These are phyloP conservation scores for Prunus kanzakura DNA, from an alignment of 306 rosid species.

Conservation along the genomic window DNA sequence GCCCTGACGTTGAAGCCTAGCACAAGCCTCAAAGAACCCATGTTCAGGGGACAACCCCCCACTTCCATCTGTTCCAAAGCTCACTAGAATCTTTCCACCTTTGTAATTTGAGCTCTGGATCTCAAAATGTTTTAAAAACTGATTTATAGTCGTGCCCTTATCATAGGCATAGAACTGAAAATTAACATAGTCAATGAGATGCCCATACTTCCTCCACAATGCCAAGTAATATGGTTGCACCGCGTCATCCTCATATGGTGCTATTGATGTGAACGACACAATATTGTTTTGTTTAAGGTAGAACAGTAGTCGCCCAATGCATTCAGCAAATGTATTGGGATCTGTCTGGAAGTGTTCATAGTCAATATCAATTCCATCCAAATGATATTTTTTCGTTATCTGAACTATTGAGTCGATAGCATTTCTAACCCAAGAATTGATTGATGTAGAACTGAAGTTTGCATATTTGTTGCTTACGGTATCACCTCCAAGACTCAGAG, in stretches of 20 bases:
- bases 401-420: slow-evolving; percentile 19
- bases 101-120: slow-evolving; percentile 19
- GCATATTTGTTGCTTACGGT: not conserved
- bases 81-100: slow-evolving; percentile 23
- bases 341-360: slow-evolving; percentile 30
- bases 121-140: slow-evolving; percentile 14
- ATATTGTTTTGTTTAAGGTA: slow-evolving; percentile 15
- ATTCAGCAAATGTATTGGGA: slow-evolving; percentile 28
- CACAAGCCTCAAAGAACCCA: slow-evolving; percentile 31
- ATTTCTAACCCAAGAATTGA: slow-evolving; percentile 30
- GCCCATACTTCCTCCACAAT: slow-evolving; percentile 21
- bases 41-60: slow-evolving; percentile 22
- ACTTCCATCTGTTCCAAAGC: slow-evolving; percentile 25
- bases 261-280: slow-evolving; percentile 30
- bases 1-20: slow-evolving; percentile 2
- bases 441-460: slow-evolving; percentile 13
- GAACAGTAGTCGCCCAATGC: slow-evolving; percentile 23
- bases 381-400: not conserved
- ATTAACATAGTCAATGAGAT: slow-evolving; percentile 26
- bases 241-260: slow-evolving; percentile 20
- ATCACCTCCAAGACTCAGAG: slow-evolving; percentile 36
- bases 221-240: slow-evolving; percentile 32
- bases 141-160: slow-evolving; percentile 7
- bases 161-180: slow-evolving; percentile 31
- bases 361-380: slow-evolving; percentile 38